A percentile compares a stretch with the other conserved stretches of the same genome.
Evolutionary conservation across 1,284 basidiomycete species (phyloP).

Genomic region (Ceratobasidium sp.): DNA sequence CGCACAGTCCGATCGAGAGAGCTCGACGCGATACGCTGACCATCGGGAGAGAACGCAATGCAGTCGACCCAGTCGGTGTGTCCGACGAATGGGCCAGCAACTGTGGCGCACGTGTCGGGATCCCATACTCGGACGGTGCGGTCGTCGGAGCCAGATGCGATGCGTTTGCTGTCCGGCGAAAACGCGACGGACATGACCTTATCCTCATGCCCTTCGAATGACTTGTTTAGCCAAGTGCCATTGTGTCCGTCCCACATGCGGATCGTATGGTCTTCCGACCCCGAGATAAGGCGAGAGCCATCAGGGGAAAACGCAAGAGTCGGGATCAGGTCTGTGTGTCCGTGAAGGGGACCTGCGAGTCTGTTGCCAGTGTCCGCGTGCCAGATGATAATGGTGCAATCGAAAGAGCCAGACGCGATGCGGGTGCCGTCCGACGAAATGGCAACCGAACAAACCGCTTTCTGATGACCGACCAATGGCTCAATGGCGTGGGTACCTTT

Average conservation of each 20-base stretch:
- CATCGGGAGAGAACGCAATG: too few relatives aligned
- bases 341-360: not conserved
- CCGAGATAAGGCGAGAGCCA: slow-evolving; percentile 13
- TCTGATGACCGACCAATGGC: not conserved
- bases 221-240: not conserved
- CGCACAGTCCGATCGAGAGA: too few relatives aligned
- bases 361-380: slow-evolving; percentile 5
- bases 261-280: slow-evolving; percentile 15
- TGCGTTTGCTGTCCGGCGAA: too few relatives aligned
- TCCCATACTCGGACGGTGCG: too few relatives aligned
- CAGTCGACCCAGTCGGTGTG: too few relatives aligned
- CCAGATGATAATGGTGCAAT: slow-evolving; percentile 10
- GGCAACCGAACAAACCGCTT: not conserved
- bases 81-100: slow-evolving; percentile 21
- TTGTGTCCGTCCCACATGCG: slow-evolving; percentile 23
- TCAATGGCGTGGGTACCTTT: not conserved
- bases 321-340: slow-evolving; percentile 3
- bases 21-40: too few relatives aligned
- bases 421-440: slow-evolving; percentile 5
- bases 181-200: slow-evolving; percentile 11
- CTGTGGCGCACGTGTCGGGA: not conserved
- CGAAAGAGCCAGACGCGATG: slow-evolving; percentile 10
- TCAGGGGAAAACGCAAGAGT: slow-evolving; percentile 34
- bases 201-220: slow-evolving; percentile 1
- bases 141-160: too few relatives aligned